Percentiles rank a stretch among this genome's conserved stretches.
phyloP scores from a whole-genome alignment of 2,329 filamentous ascomycete genomes.

The Diaporthe amygdali region DNA sequence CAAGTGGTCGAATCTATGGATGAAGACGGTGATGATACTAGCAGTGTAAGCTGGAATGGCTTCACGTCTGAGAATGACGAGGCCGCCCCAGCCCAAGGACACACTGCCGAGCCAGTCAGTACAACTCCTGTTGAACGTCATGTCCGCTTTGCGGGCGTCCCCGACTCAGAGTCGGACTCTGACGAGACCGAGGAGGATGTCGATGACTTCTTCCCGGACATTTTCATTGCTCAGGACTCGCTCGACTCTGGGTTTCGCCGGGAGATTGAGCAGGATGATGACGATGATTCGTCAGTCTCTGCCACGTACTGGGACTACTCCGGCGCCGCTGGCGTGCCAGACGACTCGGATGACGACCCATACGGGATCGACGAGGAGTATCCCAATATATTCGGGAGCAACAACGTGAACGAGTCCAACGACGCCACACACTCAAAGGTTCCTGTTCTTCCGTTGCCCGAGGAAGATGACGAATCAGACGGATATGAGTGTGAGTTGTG shows the following conservation, averaged over 20 bases:
- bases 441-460: neutral
- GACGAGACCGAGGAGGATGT: slow-evolving; percentile 64
- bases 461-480: slow-evolving; percentile 39
- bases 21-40: slow-evolving; percentile 43
- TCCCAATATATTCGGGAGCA: slow-evolving; percentile 11
- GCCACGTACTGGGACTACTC: slow-evolving; percentile 69
- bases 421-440: neutral
- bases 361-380: slow-evolving; percentile 24
- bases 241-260: slow-evolving; percentile 75
- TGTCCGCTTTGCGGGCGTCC: slow-evolving; percentile 75
- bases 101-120: slow-evolving; percentile 17
- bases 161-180: slow-evolving; percentile 70
- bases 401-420: neutral
- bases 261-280: slow-evolving; percentile 72
- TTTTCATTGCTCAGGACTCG: slow-evolving; percentile 77
- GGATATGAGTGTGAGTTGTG: slow-evolving; percentile 64
- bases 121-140: slow-evolving; percentile 56
- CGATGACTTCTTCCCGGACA: slow-evolving; percentile 74
- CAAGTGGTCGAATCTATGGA: slow-evolving; percentile 43
- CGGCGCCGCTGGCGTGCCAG: slow-evolving; percentile 47
- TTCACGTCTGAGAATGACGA: slow-evolving; percentile 42
- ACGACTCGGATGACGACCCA: slow-evolving; percentile 34
- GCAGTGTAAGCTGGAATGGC: slow-evolving; percentile 53
- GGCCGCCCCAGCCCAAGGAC: neutral
- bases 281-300: slow-evolving; percentile 58